A percentile compares a stretch with the other conserved stretches of the same genome.
Evolutionary conservation across 495 filamentous ascomycete species (phyloP).

Genomic region (Copromyces sp.): DNA sequence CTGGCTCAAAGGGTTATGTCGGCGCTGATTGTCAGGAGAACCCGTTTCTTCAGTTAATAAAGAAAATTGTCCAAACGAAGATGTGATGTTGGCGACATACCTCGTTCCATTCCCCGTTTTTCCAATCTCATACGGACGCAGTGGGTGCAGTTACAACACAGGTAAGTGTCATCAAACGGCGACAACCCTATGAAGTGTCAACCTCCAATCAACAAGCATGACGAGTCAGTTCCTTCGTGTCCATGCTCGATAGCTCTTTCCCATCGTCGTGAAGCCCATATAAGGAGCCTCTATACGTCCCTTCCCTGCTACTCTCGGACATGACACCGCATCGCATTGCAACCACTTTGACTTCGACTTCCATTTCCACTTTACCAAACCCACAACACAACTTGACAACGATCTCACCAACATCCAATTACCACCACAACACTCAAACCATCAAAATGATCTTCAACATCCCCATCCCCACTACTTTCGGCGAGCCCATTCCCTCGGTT

Average conservation of each 20-base stretch:
- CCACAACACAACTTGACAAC: not conserved
- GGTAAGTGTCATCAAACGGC: not conserved
- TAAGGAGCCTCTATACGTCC: not conserved
- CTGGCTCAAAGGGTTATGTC: not conserved
- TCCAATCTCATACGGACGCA: not conserved
- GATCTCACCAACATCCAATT: not conserved
- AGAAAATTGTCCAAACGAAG: not conserved
- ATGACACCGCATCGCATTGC: not conserved
- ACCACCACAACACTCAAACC: not conserved
- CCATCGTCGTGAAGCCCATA: not conserved
- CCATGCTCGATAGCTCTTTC: not conserved
- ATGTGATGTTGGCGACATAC: not conserved
- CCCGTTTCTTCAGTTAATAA: not conserved
- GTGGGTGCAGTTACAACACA: not conserved
- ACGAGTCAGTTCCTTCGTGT: not conserved
- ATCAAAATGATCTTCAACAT: not conserved
- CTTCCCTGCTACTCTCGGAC: not conserved
- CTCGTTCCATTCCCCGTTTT: not conserved
- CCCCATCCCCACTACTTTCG: not conserved
- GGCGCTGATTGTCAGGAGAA: not conserved
- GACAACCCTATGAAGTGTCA: not conserved
- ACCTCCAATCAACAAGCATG: not conserved
- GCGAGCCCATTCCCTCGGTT: not conserved
- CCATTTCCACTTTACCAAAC: not conserved
- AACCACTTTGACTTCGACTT: not conserved